Evolutionary conservation across 2,329 filamentous ascomycete species (phyloP).

Genomic region (Penicillium verrucosum): DNA sequence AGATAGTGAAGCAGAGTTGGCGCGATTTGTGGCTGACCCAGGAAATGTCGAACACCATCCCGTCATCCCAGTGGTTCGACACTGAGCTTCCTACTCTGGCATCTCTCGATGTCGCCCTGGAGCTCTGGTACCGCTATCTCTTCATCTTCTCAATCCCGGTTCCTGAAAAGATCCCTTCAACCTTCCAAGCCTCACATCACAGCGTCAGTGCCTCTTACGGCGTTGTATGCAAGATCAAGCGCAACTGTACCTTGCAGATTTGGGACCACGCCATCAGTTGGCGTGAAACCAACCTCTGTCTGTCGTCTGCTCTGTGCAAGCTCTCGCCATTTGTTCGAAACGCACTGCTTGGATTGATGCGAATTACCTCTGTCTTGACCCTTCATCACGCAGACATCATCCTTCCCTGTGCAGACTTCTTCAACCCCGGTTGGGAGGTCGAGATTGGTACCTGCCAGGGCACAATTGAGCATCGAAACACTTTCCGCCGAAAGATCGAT

Average conservation of each 20-base stretch:
- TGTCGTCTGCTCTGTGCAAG: constrained; percentile 50
- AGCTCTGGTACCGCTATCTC: constrained; percentile 44
- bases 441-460: constrained; percentile 60
- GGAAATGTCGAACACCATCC: constrained; percentile 41
- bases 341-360: constrained; percentile 47
- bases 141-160: constrained; percentile 59
- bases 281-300: constrained; percentile 54
- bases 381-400: constrained; percentile 59
- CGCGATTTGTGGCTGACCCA: constrained; percentile 48
- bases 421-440: constrained; percentile 63
- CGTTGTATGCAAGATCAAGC: constrained; percentile 60
- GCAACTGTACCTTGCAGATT: constrained; percentile 58
- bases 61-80: constrained; percentile 37
- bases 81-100: constrained; percentile 40
- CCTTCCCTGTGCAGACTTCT: constrained; percentile 58
- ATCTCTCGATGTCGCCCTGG: constrained; percentile 37
- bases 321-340: constrained; percentile 51
- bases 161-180: constrained; percentile 55
- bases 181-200: constrained; percentile 63
- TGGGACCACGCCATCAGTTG: constrained; percentile 64
- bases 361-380: constrained; percentile 47
- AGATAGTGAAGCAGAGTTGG: constrained; percentile 46
- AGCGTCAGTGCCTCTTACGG: constrained; percentile 60
- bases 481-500: constrained; percentile 59
- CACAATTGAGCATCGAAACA: constrained; percentile 54